Evolutionary conservation across 345 rosid species (phyloP).

Genomic region (Streptanthus diversifolius): DNA sequence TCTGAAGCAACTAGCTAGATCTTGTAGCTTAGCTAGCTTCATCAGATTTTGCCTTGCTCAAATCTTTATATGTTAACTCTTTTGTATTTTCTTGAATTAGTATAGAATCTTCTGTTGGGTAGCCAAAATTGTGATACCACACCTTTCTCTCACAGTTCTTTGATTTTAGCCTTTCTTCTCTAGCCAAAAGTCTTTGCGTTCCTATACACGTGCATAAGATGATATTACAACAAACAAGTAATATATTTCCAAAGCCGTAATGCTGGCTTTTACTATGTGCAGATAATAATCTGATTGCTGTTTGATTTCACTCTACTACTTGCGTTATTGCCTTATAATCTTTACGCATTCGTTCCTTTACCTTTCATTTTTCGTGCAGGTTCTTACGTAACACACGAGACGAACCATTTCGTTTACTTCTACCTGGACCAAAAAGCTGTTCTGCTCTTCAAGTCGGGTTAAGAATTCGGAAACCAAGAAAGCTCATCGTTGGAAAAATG

Average conservation of each 20-base stretch:
- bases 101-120: not conserved
- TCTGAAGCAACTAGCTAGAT: not conserved
- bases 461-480: conserved; percentile 11
- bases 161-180: not conserved
- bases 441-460: conserved; percentile 93
- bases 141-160: too few species aligned
- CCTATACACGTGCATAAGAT: not conserved
- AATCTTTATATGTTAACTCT: not conserved
- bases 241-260: not conserved
- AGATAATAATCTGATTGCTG: not conserved
- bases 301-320: not conserved
- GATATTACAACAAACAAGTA: not conserved
- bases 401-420: conserved; percentile 93
- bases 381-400: conserved; percentile 95
- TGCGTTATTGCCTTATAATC: not conserved
- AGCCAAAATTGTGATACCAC: not conserved
- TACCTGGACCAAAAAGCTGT: conserved; percentile 91
- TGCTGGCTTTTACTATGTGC: not conserved
- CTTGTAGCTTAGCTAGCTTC: not conserved
- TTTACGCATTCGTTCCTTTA: not conserved
- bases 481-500: not conserved
- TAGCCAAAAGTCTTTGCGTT: not conserved
- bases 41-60: not conserved
- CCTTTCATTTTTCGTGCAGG: conserved; percentile 43
- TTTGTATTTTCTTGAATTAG: not conserved